A percentile compares a stretch with the other conserved stretches of the same genome.
Conservation (phyloP, 345 rosid species). For the Heritiera littoralis region DNA sequence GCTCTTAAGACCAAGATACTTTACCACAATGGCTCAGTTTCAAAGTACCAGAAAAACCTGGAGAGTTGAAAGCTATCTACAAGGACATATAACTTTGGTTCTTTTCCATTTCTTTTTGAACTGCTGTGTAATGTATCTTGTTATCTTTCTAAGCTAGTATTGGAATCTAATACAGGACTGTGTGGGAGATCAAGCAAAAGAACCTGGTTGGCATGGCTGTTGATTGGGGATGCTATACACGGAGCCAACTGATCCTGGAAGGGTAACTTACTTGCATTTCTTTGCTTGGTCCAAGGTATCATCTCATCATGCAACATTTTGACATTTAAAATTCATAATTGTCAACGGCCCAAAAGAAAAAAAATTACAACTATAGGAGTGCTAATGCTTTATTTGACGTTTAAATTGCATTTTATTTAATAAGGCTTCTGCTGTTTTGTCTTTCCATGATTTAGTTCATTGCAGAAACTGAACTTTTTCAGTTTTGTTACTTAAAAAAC, state of each 20-base stretch:
- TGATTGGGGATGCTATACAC: slow-evolving; percentile 14
- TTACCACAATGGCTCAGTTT: background rate
- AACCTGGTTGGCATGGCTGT: slow-evolving; percentile 16
- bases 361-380: background rate
- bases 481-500: background rate
- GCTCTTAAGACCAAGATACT: slow-evolving; percentile 48
- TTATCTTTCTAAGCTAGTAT: background rate
- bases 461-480: background rate
- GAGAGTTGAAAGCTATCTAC: slow-evolving; percentile 12
- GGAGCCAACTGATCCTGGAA: slow-evolving; percentile 10
- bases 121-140: background rate
- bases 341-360: background rate
- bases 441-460: background rate
- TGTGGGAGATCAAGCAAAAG: slow-evolving; percentile 22
- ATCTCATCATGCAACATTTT: background rate
- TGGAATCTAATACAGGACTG: background rate
- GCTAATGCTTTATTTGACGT: background rate
- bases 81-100: background rate
- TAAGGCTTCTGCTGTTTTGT: background rate
- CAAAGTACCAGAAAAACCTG: background rate
- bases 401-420: background rate
- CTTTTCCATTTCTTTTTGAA: background rate
- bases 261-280: slow-evolving; percentile 16
- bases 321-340: background rate
- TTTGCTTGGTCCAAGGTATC: slow-evolving; percentile 18